Conservation (phyloP, 2,329 filamentous ascomycete species). For the Drechslerella dactyloides region DNA sequence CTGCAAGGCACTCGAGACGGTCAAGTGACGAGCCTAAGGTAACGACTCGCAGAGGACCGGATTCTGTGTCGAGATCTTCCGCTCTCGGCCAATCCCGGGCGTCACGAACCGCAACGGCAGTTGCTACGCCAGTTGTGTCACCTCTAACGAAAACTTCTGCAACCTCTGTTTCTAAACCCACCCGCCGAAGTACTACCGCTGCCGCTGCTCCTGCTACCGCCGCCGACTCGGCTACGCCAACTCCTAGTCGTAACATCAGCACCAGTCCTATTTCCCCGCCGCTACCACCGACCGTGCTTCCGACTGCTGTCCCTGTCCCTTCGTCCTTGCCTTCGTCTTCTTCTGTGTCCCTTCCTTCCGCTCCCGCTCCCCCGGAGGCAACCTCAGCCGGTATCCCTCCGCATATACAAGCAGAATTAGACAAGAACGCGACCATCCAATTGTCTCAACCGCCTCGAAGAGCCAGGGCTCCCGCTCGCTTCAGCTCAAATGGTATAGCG, state of each 20-base stretch:
- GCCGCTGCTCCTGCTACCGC: slow-evolving; percentile 24
- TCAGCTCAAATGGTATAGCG: slow-evolving; percentile 56
- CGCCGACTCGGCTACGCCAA: slow-evolving; percentile 32
- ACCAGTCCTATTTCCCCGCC: slow-evolving; percentile 32
- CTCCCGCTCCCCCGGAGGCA: slow-evolving; percentile 43
- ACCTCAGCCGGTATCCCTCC: slow-evolving; percentile 44
- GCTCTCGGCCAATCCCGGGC: slow-evolving; percentile 33
- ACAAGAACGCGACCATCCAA: slow-evolving; percentile 50
- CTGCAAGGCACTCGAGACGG: slow-evolving; percentile 35
- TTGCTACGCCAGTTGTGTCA: slow-evolving; percentile 16
- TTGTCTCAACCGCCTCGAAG: slow-evolving; percentile 48
- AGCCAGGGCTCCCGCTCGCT: slow-evolving; percentile 52
- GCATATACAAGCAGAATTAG: slow-evolving; percentile 49
- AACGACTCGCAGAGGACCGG: slow-evolving; percentile 28
- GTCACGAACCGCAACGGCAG: slow-evolving; percentile 15
- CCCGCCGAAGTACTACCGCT: slow-evolving; percentile 13
- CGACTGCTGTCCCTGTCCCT: slow-evolving; percentile 2
- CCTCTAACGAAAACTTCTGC: slow-evolving; percentile 25
- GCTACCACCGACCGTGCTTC: slow-evolving; percentile 11
- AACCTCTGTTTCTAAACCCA: slow-evolving; percentile 24
- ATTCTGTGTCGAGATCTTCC: slow-evolving; percentile 40
- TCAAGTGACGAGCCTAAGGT: slow-evolving; percentile 36
- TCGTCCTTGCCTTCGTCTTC: neutral
- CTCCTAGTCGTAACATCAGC: slow-evolving; percentile 26
- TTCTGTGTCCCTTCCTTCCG: slow-evolving; percentile 28